Evolutionary conservation across 768 basidiomycete species (phyloP).

Genomic region (Steccherinum ochraceum): DNA sequence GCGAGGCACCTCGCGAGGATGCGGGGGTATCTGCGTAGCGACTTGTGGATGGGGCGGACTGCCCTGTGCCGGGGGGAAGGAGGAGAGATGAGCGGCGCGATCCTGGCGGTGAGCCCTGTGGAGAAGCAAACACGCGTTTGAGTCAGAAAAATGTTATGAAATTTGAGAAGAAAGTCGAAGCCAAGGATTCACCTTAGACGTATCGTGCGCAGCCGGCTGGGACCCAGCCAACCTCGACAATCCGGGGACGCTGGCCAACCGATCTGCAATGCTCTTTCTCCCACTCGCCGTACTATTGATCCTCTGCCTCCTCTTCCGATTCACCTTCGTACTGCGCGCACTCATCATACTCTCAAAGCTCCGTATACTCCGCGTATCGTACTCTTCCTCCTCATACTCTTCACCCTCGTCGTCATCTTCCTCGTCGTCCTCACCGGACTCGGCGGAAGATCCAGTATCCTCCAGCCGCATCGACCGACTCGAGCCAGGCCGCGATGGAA

Average conservation of each 20-base stretch:
- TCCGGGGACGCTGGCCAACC: slow-evolving; percentile 73
- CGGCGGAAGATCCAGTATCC: slow-evolving; percentile 27
- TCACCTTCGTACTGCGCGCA: slow-evolving; percentile 28
- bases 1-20: slow-evolving; percentile 34
- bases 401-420: slow-evolving; percentile 33
- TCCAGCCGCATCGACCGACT: slow-evolving; percentile 27
- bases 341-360: slow-evolving; percentile 88
- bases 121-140: too few species aligned
- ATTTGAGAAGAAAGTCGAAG: too few species aligned
- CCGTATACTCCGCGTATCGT: slow-evolving; percentile 69
- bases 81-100: slow-evolving; percentile 38
- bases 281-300: slow-evolving; percentile 17
- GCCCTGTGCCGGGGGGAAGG: slow-evolving; percentile 15
- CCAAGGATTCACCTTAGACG: slow-evolving; percentile 18
- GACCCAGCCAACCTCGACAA: slow-evolving; percentile 36
- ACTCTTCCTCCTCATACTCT: slow-evolving; percentile 28
- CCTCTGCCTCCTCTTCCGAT: slow-evolving; percentile 16
- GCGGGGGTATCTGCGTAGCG: slow-evolving; percentile 29
- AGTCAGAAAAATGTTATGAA: too few species aligned
- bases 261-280: slow-evolving; percentile 73
- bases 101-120: slow-evolving; percentile 29
- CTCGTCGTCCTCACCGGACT: slow-evolving; percentile 24
- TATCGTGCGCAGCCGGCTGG: slow-evolving; percentile 4
- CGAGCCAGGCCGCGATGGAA: slow-evolving; percentile 46
- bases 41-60: slow-evolving; percentile 22